These are phyloP conservation scores for Paecilomyces formosus DNA, from an alignment of 2,329 filamentous ascomycete genomes.

Conservation along the genomic window DNA sequence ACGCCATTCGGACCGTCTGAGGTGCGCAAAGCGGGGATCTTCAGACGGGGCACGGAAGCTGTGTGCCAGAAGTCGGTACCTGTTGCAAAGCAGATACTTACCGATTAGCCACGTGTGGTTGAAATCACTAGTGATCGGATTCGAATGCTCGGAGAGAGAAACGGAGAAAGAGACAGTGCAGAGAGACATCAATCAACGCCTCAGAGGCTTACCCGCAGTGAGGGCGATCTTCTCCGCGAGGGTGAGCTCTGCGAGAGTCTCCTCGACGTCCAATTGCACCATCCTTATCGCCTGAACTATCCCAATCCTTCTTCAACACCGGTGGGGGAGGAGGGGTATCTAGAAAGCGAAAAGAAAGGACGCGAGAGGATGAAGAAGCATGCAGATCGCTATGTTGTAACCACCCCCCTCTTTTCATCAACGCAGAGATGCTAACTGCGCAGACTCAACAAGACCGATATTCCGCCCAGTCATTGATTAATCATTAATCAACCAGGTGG, in stretches of 20 bases:
- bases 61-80: conserved; percentile 62
- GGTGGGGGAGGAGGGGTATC: not conserved
- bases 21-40: conserved; percentile 58
- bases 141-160: not conserved
- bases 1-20: conserved; percentile 66
- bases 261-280: conserved; percentile 31
- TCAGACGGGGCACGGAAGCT: conserved; percentile 54
- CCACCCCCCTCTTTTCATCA: not conserved
- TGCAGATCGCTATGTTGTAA: not conserved
- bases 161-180: not conserved
- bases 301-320: not conserved
- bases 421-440: not conserved
- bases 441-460: not conserved
- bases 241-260: conserved; percentile 47
- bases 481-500: no score
- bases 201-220: conserved; percentile 22
- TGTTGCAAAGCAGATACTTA: conserved; percentile 6
- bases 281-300: conserved; percentile 15
- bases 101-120: not conserved
- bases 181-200: not conserved
- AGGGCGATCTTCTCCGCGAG: conserved; percentile 51
- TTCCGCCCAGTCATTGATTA: not conserved
- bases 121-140: not conserved
- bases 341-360: not conserved
- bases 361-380: not conserved